Conservation (phyloP, 2,329 filamentous ascomycete genomes). For the Colletotrichum filicis region DNA sequence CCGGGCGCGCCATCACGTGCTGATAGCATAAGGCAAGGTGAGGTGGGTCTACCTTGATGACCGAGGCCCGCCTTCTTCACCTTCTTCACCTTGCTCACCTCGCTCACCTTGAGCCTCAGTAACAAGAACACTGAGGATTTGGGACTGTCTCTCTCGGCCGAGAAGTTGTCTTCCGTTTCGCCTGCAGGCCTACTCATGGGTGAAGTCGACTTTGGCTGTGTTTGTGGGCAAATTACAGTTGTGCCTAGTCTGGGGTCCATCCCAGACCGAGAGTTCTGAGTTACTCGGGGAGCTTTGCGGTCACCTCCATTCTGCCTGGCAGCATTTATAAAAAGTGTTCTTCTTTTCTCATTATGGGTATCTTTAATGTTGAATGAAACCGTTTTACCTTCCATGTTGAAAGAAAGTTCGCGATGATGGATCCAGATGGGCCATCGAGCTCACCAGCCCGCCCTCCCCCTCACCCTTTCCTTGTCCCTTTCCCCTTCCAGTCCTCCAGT, state of each 20-base stretch:
- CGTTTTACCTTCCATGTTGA: neutral
- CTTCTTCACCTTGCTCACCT: neutral
- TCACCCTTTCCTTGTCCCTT: no score
- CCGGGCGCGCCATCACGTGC: slow-evolving; percentile 16
- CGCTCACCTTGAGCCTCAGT: neutral
- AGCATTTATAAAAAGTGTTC: neutral
- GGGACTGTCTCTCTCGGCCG: neutral
- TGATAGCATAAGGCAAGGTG: neutral
- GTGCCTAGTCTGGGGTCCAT: neutral
- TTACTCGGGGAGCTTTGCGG: neutral
- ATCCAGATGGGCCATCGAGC: neutral
- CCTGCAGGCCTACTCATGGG: neutral
- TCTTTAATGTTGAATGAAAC: neutral
- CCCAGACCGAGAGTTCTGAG: neutral
- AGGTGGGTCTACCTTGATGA: neutral
- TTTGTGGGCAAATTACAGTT: neutral
- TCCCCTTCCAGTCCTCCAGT: no score
- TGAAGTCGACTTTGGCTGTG: neutral
- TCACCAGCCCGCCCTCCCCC: neutral
- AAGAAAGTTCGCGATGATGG: neutral
- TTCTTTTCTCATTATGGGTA: neutral
- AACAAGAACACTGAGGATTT: neutral
- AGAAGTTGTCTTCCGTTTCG: neutral
- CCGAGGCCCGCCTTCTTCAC: neutral
- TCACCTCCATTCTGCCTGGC: neutral